Evolutionary conservation across 257 asterid species (phyloP).

Genomic region (Plantago major): DNA sequence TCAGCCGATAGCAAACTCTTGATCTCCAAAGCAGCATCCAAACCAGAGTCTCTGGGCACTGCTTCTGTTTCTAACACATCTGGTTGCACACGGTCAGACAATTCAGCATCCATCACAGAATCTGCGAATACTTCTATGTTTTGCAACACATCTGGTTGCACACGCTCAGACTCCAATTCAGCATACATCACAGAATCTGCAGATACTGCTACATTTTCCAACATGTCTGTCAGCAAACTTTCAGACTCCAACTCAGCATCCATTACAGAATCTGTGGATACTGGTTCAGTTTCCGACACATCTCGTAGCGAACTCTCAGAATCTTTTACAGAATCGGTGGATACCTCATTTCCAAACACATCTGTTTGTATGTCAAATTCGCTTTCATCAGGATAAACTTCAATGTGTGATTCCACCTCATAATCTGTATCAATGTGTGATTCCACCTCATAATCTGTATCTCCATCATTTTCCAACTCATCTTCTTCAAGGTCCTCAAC

Average conservation of each 20-base stretch:
- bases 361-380: constrained; percentile 13
- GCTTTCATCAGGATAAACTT: no score
- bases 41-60: constrained; percentile 17
- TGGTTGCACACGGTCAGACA: constrained; percentile 15
- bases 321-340: no score
- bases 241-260: no score
- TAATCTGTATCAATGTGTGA: background rate
- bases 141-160: constrained; percentile 14
- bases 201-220: constrained; percentile 17
- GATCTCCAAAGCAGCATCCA: no score
- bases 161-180: constrained; percentile 16
- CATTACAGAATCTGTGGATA: background rate
- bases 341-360: background rate
- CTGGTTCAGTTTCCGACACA: constrained; percentile 7
- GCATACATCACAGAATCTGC: constrained; percentile 13
- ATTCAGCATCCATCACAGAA: constrained; percentile 13
- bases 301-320: no score
- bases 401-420: no score
- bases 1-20: no score
- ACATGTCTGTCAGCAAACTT: background rate
- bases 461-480: background rate
- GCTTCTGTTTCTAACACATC: constrained; percentile 20
- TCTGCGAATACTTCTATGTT: constrained; percentile 24
- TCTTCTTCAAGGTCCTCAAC: background rate
- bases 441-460: background rate